Conservation (phyloP, 257 asterid species). For the Cinchona pubescens region DNA sequence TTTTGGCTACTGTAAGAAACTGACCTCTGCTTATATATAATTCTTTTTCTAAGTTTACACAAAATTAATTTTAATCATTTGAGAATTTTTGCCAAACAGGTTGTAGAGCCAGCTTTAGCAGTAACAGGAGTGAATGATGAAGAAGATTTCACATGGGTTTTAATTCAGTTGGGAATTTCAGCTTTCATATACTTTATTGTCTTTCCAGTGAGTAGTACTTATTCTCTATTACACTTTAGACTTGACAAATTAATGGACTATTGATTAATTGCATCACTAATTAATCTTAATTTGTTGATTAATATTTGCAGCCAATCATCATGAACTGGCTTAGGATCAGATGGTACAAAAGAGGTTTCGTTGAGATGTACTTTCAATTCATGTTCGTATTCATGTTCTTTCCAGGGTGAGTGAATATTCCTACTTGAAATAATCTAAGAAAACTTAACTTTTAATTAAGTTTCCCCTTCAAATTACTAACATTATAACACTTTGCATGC, state of each 20-base stretch:
- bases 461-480: background rate
- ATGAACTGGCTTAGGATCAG: conserved; percentile 83
- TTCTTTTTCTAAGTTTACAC: background rate
- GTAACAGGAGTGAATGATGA: conserved; percentile 65
- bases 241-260: background rate
- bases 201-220: conserved; percentile 49
- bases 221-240: too few relatives aligned
- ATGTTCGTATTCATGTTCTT: conserved; percentile 80
- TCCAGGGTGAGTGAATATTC: conserved; percentile 66
- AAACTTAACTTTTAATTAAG: background rate
- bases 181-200: conserved; percentile 74
- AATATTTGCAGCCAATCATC: conserved; percentile 65
- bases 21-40: background rate
- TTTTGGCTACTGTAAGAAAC: conserved; percentile 49
- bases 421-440: background rate
- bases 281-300: background rate
- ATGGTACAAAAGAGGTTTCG: conserved; percentile 76
- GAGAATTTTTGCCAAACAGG: conserved; percentile 28
- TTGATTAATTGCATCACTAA: background rate
- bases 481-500: background rate
- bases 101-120: conserved; percentile 63
- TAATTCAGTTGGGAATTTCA: conserved; percentile 63
- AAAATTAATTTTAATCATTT: conserved; percentile 5
- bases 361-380: conserved; percentile 83
- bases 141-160: conserved; percentile 50